phyloP scores from a whole-genome alignment of 2,329 filamentous ascomycete species.

The Macroventuria anomochaeta region DNA sequence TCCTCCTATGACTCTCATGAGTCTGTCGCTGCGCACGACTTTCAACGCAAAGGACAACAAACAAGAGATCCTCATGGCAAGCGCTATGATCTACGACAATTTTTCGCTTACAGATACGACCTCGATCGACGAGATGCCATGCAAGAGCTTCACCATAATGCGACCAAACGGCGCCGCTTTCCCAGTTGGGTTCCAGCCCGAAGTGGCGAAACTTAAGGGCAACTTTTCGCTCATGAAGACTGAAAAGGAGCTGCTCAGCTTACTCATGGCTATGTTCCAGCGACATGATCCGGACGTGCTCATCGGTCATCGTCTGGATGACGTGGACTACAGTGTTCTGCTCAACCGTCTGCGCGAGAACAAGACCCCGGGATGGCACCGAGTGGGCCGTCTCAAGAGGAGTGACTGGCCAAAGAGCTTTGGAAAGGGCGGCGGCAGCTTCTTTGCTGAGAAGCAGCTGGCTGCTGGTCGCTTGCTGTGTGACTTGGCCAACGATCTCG shows the following conservation, averaged over 20 bases:
- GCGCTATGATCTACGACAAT: slow-evolving; percentile 90
- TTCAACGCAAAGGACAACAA: slow-evolving; percentile 94
- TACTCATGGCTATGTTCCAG: slow-evolving; percentile 88
- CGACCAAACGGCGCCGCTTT: slow-evolving; percentile 78
- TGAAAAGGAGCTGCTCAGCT: slow-evolving; percentile 83
- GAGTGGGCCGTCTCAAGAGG: slow-evolving; percentile 85
- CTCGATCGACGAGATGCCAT: slow-evolving; percentile 84
- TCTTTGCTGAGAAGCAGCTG: slow-evolving; percentile 90
- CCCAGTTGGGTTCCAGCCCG: slow-evolving; percentile 83
- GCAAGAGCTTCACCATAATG: slow-evolving; percentile 89
- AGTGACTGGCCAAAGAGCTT: slow-evolving; percentile 86
- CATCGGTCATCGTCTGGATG: slow-evolving; percentile 93
- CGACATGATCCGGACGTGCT: slow-evolving; percentile 91
- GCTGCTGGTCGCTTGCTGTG: slow-evolving; percentile 89
- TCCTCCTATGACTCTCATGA: slow-evolving; percentile 95
- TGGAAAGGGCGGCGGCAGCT: slow-evolving; percentile 83
- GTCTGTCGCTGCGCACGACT: slow-evolving; percentile 82
- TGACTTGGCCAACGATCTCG: slow-evolving; percentile 93
- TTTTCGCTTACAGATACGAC: slow-evolving; percentile 86
- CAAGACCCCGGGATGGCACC: slow-evolving; percentile 93
- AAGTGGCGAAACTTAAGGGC: slow-evolving; percentile 76
- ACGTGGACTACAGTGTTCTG: slow-evolving; percentile 92
- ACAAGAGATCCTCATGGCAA: slow-evolving; percentile 92
- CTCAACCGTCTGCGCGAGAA: slow-evolving; percentile 85
- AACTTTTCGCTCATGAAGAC: slow-evolving; percentile 81